phyloP scores from a whole-genome alignment of 176 grass and related monocot genomes.

The Secale cereale region DNA sequence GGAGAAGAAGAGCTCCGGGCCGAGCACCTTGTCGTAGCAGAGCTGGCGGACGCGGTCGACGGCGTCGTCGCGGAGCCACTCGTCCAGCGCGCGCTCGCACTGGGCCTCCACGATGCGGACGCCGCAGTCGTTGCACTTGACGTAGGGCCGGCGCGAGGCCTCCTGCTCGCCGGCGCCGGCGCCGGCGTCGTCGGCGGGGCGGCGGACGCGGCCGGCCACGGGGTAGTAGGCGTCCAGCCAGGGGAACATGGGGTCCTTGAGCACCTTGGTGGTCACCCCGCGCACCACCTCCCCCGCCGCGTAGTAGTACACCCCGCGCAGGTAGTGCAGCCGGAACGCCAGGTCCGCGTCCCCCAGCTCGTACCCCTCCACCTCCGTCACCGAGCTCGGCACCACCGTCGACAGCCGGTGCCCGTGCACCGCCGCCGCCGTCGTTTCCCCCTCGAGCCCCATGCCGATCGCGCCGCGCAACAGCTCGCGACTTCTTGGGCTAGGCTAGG shows the following conservation, averaged over 20 bases:
- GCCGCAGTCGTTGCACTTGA: constrained; percentile 96
- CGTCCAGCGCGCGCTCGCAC: constrained; percentile 47
- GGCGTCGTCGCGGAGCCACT: constrained; percentile 52
- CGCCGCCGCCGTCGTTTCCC: not conserved
- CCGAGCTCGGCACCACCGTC: constrained; percentile 74
- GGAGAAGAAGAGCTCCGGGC: constrained; percentile 82
- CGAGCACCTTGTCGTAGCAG: constrained; percentile 75
- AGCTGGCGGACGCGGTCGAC: constrained; percentile 33
- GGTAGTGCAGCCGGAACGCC: constrained; percentile 80
- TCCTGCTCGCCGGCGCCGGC: not conserved
- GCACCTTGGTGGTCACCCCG: constrained; percentile 30
- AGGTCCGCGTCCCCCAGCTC: constrained; percentile 46
- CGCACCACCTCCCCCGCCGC: constrained; percentile 28
- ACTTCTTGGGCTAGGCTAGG: not conserved
- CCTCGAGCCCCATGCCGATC: constrained; percentile 40
- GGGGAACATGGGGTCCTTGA: constrained; percentile 84
- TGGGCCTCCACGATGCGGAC: constrained; percentile 82
- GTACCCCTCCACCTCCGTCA: constrained; percentile 66
- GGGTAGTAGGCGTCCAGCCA: constrained; percentile 65
- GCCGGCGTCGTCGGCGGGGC: not conserved
- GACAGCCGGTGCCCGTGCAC: constrained; percentile 72
- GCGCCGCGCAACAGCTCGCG: not conserved
- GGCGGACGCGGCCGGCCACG: constrained; percentile 63
- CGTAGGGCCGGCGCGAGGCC: constrained; percentile 29
- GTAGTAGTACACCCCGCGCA: constrained; percentile 77